Percentiles rank a stretch among this genome's conserved stretches.
Evolutionary conservation across 2,329 filamentous ascomycete genomes (phyloP).

Genomic region (Rutstroemia sp.): DNA sequence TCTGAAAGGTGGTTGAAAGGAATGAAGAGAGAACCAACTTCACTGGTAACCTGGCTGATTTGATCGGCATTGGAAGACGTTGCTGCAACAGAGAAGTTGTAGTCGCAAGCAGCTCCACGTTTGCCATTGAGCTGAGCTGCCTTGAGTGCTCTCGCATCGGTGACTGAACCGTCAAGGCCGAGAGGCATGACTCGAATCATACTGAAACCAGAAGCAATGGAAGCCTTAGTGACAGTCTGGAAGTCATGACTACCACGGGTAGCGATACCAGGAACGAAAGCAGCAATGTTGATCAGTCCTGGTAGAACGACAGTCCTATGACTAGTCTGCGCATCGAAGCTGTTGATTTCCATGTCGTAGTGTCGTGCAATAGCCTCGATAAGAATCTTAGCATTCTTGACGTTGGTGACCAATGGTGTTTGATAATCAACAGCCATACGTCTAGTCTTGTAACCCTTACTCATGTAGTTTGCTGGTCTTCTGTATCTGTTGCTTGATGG

Average conservation of each 20-base stretch:
- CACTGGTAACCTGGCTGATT: slow-evolving; percentile 62
- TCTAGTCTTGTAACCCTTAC: slow-evolving; percentile 91
- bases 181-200: slow-evolving; percentile 77
- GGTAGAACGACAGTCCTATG: slow-evolving; percentile 68
- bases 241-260: slow-evolving; percentile 59
- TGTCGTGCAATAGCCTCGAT: slow-evolving; percentile 90
- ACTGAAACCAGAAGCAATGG: slow-evolving; percentile 67
- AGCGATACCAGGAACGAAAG: slow-evolving; percentile 69
- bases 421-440: slow-evolving; percentile 96
- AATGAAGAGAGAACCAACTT: slow-evolving; percentile 75
- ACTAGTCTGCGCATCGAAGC: slow-evolving; percentile 88
- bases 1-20: slow-evolving; percentile 73
- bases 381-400: slow-evolving; percentile 97
- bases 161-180: slow-evolving; percentile 64
- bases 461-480: slow-evolving; percentile 96
- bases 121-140: slow-evolving; percentile 65
- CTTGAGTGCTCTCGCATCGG: slow-evolving; percentile 63
- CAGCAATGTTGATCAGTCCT: slow-evolving; percentile 70
- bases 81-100: slow-evolving; percentile 71
- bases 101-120: slow-evolving; percentile 64
- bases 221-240: slow-evolving; percentile 63
- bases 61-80: slow-evolving; percentile 68
- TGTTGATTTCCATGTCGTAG: slow-evolving; percentile 75
- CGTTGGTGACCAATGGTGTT: slow-evolving; percentile 93
- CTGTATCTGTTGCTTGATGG: slow-evolving; percentile 98